Base-by-base conservation (phyloP, 2,329 filamentous ascomycete species). In the Phoma sp. region DNA sequence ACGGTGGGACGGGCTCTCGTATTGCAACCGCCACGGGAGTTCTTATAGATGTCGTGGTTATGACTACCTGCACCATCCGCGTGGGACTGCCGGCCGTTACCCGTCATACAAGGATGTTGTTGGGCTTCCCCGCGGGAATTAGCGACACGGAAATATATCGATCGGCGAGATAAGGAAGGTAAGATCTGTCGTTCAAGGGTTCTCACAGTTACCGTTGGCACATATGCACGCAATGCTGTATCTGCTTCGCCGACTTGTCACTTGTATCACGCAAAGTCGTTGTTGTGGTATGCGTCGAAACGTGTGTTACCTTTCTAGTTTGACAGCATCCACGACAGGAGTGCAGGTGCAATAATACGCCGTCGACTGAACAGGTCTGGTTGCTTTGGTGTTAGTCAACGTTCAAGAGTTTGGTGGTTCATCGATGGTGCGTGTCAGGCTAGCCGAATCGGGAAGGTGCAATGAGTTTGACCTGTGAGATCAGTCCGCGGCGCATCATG, bases 381-480 rank as follows among this genome's bases (percentile, higher is more conserved):
- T 41, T 41, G 29, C 19, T 27, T 13, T 49, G 9, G 12, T 51
- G 25, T 45, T 31, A 47, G 53, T 41, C 38, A 43, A 31, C 17
- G 19, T 39, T 45, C n/a, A 27, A 56, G 24, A 39, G 25, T 35
- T 27, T 32, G 29, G 25, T 49, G 36, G 54, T 52, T 35, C 52
- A 51, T 51, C 22, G 48, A 49, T 32, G 39, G 22, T 49, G 44
- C 54, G 39, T 43, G 41, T 48, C 21, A 17, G 49, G 50, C 43
- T 62, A 36, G 12, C 49, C 43, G 10, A 40, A 58, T 50, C 22
- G 62, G 65, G 65, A 63, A 69, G 65, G 65, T 67, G 35, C 48
- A 43, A 43, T 36, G 43, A 37, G 17, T 24, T 37, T 50, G 22
- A 32, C 43, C 29, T 53, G 29, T 43, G 13, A 44, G 27, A 43